These are phyloP conservation scores for Persicaria tinctoria DNA, from an alignment of 148 eudicot species.

Conservation along the genomic window DNA sequence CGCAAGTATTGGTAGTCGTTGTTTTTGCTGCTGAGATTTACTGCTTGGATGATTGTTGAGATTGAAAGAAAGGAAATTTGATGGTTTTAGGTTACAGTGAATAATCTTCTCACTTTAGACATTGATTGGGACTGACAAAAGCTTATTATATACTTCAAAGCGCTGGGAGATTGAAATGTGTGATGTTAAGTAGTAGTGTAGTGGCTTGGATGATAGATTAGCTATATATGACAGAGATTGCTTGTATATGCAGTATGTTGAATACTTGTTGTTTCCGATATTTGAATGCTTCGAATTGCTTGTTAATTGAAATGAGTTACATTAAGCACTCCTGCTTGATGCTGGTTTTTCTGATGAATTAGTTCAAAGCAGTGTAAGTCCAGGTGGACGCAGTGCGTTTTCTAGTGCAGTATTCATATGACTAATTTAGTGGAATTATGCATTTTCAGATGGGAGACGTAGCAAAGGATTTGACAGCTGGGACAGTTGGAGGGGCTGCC, in stretches of 20 bases:
- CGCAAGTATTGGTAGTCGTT: background rate
- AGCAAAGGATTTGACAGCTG: slow-evolving; percentile 84
- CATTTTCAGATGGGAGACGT: slow-evolving; percentile 75
- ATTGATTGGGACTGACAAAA: background rate
- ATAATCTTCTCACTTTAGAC: background rate
- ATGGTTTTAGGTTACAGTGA: background rate
- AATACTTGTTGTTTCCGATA: no score
- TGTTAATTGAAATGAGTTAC: no score
- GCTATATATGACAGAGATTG: no score
- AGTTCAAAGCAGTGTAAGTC: background rate
- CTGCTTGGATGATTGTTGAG: background rate
- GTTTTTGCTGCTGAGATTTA: background rate
- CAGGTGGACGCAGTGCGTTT: background rate
- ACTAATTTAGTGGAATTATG: background rate
- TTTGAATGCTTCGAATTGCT: no score
- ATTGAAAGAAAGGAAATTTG: background rate
- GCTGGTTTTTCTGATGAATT: no score
- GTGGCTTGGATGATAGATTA: no score
- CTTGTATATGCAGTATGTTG: no score
- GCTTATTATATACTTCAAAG: background rate
- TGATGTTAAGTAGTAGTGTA: background rate
- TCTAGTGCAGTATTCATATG: background rate
- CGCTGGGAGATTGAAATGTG: background rate
- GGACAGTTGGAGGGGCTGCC: slow-evolving; percentile 93
- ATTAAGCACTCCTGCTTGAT: no score